Percentiles rank a stretch among this genome's conserved stretches.
These are phyloP conservation scores for Colletotrichum orbiculare DNA, from an alignment of 2,329 filamentous ascomycete species.

Conservation along the genomic window DNA sequence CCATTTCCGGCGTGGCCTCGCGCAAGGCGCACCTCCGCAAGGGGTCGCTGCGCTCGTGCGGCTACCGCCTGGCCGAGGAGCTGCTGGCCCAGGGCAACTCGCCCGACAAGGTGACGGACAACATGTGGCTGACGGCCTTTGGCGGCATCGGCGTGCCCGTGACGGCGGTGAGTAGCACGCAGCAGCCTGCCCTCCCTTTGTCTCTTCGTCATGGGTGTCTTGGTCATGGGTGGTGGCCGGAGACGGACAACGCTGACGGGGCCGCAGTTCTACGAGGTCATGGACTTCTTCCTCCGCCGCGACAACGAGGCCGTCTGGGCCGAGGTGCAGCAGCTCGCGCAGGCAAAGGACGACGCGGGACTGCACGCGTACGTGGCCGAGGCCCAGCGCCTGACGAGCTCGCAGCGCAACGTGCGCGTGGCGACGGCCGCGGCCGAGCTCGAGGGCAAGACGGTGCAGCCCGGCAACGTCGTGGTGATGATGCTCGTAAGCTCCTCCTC, in stretches of 20 bases:
- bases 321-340: conserved; percentile 53
- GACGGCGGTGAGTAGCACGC: conserved; percentile 48
- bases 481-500: conserved; percentile 49
- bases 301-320: conserved; percentile 55
- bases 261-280: conserved; percentile 54
- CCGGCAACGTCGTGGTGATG: conserved; percentile 53
- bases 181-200: background rate
- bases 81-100: conserved; percentile 47
- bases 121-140: conserved; percentile 53
- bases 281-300: conserved; percentile 53
- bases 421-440: conserved; percentile 47
- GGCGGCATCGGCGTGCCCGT: conserved; percentile 52
- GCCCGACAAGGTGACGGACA: conserved; percentile 48
- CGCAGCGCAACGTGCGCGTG: conserved; percentile 52
- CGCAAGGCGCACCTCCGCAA: conserved; percentile 46
- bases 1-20: conserved; percentile 43
- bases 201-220: background rate
- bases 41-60: conserved; percentile 50
- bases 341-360: conserved; percentile 47
- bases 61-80: conserved; percentile 51
- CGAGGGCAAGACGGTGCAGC: conserved; percentile 51
- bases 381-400: conserved; percentile 53
- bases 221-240: no score
- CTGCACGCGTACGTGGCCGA: conserved; percentile 53
- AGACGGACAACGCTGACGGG: background rate